Base-by-base conservation (phyloP, 306 rosid genomes). In the Casuarina cunninghamiana region DNA sequence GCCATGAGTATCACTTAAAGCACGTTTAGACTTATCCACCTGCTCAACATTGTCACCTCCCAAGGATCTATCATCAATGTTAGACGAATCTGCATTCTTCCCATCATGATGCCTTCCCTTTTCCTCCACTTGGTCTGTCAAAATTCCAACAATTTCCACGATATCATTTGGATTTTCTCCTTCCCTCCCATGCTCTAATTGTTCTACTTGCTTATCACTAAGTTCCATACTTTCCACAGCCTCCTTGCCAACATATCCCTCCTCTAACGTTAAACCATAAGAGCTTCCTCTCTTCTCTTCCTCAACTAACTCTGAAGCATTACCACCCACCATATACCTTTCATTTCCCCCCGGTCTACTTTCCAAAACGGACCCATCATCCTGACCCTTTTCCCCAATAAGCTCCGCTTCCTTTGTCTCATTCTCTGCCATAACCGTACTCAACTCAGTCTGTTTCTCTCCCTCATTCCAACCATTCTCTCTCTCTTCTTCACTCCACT, bases 191-290 rank as follows among this genome's bases (percentile, higher is more conserved):
- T 66, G 69, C 55, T 43, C 90, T 73, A 81, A 62, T 79, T 78
- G 86, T 78, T 84, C 92, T 43, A 16, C 84, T 61, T 80, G 82
- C 72, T 84, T 86, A 73, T 84, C 88, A 42, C 42, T 73, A 61
- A 16, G 74, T 78, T 83, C 85, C 79, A 72, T 46, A 0, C 46
- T 66, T 75, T 86, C 82, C 74, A 12, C 79, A 66, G 80, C 83
- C 54, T 72, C 82, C 71, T 72, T 39, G 11, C 66, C 85, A 78
- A 62, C 76, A 73, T 79, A 72, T 6, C 69, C 82, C 75, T 83
- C 88, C 87, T 83, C 88, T 4, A 61, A 42, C 74, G 73, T 79
- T 83, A 83, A 69, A 88, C 46, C 50, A 37, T 54, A 69, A 2
- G 78, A 72, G 46, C 78, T 44, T 74, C 80, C 76, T 74, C 79